Evolutionary conservation across 2,329 filamentous ascomycete genomes (phyloP).

Genomic region (Fusarium nodosum): DNA sequence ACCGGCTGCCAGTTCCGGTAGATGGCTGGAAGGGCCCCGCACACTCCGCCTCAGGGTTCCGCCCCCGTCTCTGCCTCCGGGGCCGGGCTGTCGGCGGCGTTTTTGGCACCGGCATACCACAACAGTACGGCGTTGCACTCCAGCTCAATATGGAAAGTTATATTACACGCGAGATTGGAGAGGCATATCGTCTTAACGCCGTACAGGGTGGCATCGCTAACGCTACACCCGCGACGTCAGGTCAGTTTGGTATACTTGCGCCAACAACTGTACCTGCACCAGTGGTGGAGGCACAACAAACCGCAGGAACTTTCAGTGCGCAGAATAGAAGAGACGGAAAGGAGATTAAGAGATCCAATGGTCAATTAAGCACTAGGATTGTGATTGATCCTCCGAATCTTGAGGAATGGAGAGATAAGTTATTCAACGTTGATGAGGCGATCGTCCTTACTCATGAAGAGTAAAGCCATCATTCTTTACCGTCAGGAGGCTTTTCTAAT

Average conservation of each 20-base stretch:
- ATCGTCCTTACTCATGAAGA: conserved; percentile 81
- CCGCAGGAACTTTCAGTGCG: conserved; percentile 18
- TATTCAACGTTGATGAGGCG: conserved; percentile 81
- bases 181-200: conserved; percentile 35
- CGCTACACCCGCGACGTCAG: conserved; percentile 28
- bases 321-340: conserved; percentile 5
- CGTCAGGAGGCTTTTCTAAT: conserved; percentile 1
- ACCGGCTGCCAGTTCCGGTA: not conserved
- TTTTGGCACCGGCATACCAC: conserved; percentile 28
- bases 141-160: conserved; percentile 40
- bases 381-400: conserved; percentile 77
- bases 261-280: conserved; percentile 45
- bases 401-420: conserved; percentile 75
- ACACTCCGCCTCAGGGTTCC: conserved; percentile 22
- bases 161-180: conserved; percentile 29
- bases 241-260: conserved; percentile 64
- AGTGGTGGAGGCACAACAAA: conserved; percentile 21
- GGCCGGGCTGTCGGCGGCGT: conserved; percentile 17
- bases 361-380: conserved; percentile 68
- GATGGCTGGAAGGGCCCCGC: conserved; percentile 37
- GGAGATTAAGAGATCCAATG: conserved; percentile 55
- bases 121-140: conserved; percentile 31
- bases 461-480: conserved; percentile 57
- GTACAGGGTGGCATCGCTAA: conserved; percentile 14
- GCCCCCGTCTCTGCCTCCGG: conserved; percentile 24